A percentile compares a stretch with the other conserved stretches of the same genome.
Evolutionary conservation across 345 rosid species (phyloP).

Genomic region (Pistacia atlantica): DNA sequence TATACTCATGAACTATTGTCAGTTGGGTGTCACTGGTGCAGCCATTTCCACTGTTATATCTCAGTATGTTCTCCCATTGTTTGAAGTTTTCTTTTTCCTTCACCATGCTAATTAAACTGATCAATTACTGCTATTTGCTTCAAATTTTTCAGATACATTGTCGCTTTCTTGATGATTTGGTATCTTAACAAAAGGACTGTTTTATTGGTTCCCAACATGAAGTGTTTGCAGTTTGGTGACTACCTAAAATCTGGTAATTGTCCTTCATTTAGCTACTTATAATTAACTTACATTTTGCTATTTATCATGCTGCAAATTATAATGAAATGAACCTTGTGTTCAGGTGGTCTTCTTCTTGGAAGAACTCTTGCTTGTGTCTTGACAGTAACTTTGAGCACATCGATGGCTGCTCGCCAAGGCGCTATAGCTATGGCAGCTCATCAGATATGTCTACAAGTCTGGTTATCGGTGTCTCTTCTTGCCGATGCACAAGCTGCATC

Average conservation of each 20-base stretch:
- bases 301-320: neutral
- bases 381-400: slow-evolving; percentile 40
- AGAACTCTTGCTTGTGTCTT: slow-evolving; percentile 41
- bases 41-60: slow-evolving; percentile 44
- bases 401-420: slow-evolving; percentile 48
- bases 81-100: neutral
- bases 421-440: slow-evolving; percentile 43
- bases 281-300: neutral
- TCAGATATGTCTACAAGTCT: slow-evolving; percentile 48
- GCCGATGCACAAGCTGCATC: slow-evolving; percentile 47
- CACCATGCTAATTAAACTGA: neutral
- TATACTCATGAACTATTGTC: slow-evolving; percentile 30
- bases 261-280: neutral
- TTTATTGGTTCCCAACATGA: slow-evolving; percentile 27
- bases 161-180: slow-evolving; percentile 38
- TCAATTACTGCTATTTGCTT: neutral
- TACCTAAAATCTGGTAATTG: slow-evolving; percentile 40
- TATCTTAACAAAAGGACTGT: slow-evolving; percentile 37
- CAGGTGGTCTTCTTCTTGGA: slow-evolving; percentile 46
- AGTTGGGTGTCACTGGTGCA: slow-evolving; percentile 40
- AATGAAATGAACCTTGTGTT: neutral
- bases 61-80: slow-evolving; percentile 31
- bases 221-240: slow-evolving; percentile 36
- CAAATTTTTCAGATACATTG: slow-evolving; percentile 33
- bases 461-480: slow-evolving; percentile 41